Conservation (phyloP, 352 stramenopile genomes). For the Bremia lactucae region DNA sequence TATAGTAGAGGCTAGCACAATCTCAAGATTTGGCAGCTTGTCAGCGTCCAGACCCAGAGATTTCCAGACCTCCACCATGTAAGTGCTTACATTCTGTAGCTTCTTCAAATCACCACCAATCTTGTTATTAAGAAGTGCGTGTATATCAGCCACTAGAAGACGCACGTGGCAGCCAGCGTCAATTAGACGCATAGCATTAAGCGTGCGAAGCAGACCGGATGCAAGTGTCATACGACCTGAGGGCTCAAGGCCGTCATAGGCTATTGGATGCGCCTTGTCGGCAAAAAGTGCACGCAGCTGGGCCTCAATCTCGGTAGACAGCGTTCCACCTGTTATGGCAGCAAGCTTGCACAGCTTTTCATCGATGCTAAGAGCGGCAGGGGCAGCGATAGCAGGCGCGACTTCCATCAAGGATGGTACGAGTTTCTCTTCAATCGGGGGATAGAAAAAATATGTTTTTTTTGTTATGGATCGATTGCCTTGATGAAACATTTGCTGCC, state of each 20-base stretch:
- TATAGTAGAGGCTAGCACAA: conserved; percentile 96
- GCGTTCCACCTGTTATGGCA: conserved; percentile 35
- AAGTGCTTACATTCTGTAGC: conserved; percentile 88
- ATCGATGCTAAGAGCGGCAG: conserved; percentile 36
- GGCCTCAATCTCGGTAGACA: conserved; percentile 36
- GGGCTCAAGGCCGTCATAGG: conserved; percentile 98
- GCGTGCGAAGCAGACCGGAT: conserved; percentile 87
- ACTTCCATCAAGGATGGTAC: conserved; percentile 25
- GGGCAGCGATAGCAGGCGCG: conserved; percentile 11
- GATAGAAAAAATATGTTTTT: too few relatives aligned
- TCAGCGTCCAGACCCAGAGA: conserved; percentile 92
- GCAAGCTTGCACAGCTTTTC: conserved; percentile 54
- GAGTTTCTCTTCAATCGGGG: too few relatives aligned
- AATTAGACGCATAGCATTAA: conserved; percentile 92
- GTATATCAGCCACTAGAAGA: conserved; percentile 98
- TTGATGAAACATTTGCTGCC: too few relatives aligned
- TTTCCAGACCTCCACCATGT: conserved; percentile 99
- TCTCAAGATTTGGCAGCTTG: conserved; percentile 89
- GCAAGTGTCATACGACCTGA: conserved; percentile 98
- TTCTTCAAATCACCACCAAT: conserved; percentile 97
- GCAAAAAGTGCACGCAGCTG: conserved; percentile 76
- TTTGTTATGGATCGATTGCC: too few relatives aligned
- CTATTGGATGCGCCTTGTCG: conserved; percentile 75
- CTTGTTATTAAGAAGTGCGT: conserved; percentile 99
- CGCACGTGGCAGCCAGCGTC: conserved; percentile 90